Evolutionary conservation across 2,329 filamentous ascomycete genomes (phyloP).

Genomic region (Penicillium sp.): DNA sequence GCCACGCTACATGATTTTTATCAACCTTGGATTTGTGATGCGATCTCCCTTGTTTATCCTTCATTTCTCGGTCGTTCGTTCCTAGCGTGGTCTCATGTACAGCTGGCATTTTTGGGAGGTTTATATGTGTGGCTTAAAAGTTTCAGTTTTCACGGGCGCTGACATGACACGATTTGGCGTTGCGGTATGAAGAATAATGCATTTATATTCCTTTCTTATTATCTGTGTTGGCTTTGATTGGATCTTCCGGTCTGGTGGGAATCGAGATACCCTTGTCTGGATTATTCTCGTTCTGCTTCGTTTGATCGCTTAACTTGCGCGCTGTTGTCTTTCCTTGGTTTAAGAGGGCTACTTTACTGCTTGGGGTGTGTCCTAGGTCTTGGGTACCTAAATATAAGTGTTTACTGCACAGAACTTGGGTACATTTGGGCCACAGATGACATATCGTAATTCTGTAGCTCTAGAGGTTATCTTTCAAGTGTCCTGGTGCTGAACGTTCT

Average conservation of each 20-base stretch:
- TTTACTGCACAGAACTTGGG: not conserved
- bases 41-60: not conserved
- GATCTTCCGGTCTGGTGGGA: constrained; percentile 8
- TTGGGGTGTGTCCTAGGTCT: not conserved
- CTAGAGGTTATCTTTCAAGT: no score
- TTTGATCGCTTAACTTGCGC: not conserved
- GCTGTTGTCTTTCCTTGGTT: not conserved
- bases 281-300: not conserved
- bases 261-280: constrained; percentile 23
- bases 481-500: no score
- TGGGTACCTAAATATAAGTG: not conserved
- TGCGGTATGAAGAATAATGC: constrained; percentile 23
- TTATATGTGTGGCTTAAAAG: constrained; percentile 17
- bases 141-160: constrained; percentile 16
- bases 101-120: constrained; percentile 14
- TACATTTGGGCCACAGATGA: not conserved
- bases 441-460: not conserved
- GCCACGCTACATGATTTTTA: constrained; percentile 5
- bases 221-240: constrained; percentile 2
- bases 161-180: constrained; percentile 17
- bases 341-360: not conserved
- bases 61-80: not conserved
- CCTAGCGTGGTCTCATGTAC: constrained; percentile 20
- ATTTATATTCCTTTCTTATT: constrained; percentile 11
- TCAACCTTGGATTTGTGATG: not conserved